Evolutionary conservation across 2,329 filamentous ascomycete species (phyloP).

Genomic region (Diatrype stigma): DNA sequence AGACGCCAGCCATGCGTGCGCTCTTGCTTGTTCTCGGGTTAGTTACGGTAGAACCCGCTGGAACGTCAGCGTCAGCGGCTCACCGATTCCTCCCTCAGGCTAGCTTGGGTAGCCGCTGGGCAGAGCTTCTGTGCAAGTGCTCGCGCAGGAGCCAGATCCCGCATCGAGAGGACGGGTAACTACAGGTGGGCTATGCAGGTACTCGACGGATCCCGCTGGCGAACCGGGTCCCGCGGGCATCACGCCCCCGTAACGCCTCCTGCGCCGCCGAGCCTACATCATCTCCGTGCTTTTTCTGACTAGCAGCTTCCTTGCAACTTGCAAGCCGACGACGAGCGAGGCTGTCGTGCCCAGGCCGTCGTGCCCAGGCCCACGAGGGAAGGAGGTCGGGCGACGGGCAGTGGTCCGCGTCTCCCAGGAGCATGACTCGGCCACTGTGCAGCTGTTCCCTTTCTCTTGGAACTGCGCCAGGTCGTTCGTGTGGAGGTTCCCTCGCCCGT

Average conservation of each 20-base stretch:
- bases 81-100: constrained; percentile 1
- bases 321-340: constrained; percentile 7
- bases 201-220: constrained; percentile 1
- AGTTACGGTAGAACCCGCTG: no score
- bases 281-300: constrained; percentile 5
- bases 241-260: constrained; percentile 3
- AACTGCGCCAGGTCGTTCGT: constrained; percentile 9
- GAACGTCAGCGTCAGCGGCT: not conserved
- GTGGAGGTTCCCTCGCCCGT: constrained; percentile 7
- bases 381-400: constrained; percentile 6
- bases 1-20: no score
- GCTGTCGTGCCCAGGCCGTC: constrained; percentile 10
- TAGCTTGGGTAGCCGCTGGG: constrained; percentile 1
- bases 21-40: no score
- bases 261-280: constrained; percentile 7
- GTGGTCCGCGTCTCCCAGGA: constrained; percentile 14
- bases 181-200: no score
- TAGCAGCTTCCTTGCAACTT: no score
- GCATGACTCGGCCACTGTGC: constrained; percentile 8
- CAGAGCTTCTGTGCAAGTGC: constrained; percentile 5
- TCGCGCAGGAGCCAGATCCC: constrained; percentile 10
- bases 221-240: constrained; percentile 3
- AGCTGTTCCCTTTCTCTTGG: constrained; percentile 8
- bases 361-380: no score
- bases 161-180: constrained; percentile 3